Evolutionary conservation across 2,329 filamentous ascomycete genomes (phyloP), one percentile per base, ranked within the genome.

Genomic region (Lasiodiplodia sp.): DNA sequence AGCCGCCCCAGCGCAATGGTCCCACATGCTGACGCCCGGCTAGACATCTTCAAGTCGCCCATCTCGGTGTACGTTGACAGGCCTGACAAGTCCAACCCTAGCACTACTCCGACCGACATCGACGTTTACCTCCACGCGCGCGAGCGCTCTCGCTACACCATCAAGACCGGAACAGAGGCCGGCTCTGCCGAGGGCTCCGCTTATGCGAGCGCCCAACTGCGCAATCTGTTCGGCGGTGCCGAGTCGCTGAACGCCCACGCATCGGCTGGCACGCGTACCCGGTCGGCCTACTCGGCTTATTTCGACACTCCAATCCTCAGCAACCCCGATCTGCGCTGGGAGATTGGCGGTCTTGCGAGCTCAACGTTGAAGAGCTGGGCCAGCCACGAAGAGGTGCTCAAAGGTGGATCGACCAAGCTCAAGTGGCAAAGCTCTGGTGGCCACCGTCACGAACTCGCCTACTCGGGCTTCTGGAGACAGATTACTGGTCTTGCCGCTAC

Each of bases 151-250:
- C 90, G 92, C 49, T 88, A 98, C 76, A 89, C 94, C 69, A 87
- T 98, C 75, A 97, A 97, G 83, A 97, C 94, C 0, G 96, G 96
- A 69, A 98, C 96, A 10, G 95, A 98, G 77, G 86, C 97, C 56
- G 96, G 96, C 71, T 97, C 96, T 76, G 90, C 93, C 25, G 96
- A 99, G 80, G 96, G 95, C 44, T 97, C 94, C 8, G 95, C 94
- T 4, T 98, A 97, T 77, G 91, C 92, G 72, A 95, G 96, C 73
- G 86, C 94, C 55, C 86, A 95, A 64, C 90, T 94, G 84, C 90
- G 96, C 73, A 99, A 99, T 81, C 87, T 99, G 69, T 93, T 99
- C 78, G 96, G 96, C 64, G 96, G 96, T 49, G 96, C 94, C 28
- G 96, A 99, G 83, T 92, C 91, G 68, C 82, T 99, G 71, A 93